These are phyloP conservation scores for Lactarius hatsudake DNA, from an alignment of 768 basidiomycete genomes.

Conservation along the genomic window DNA sequence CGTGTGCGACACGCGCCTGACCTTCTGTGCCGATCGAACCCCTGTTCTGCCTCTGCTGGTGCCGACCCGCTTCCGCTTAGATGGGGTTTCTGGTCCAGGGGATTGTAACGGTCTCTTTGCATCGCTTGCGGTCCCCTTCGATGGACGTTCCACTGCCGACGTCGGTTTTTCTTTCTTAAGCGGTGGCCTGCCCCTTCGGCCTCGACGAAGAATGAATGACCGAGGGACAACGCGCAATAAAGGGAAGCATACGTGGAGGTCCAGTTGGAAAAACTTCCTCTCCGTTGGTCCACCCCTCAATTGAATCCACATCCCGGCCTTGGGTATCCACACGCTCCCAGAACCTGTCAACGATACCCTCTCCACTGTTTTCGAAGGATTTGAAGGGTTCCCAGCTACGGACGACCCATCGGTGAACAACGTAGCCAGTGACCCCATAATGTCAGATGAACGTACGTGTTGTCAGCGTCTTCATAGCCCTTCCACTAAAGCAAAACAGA, in stretches of 20 bases:
- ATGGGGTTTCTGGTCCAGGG: neutral
- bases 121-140: neutral
- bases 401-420: conserved; percentile 9
- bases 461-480: conserved; percentile 22
- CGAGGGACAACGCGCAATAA: neutral
- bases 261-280: conserved; percentile 25
- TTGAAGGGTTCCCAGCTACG: conserved; percentile 26
- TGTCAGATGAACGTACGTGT: conserved; percentile 21
- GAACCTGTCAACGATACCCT: conserved; percentile 17
- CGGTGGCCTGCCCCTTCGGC: conserved; percentile 5
- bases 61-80: conserved; percentile 18
- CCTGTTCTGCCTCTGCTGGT: conserved; percentile 5
- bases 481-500: conserved; percentile 23
- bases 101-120: conserved; percentile 12
- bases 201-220: conserved; percentile 4
- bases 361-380: conserved; percentile 24
- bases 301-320: conserved; percentile 18
- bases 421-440: neutral
- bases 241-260: conserved; percentile 18
- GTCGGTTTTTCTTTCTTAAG: conserved; percentile 5
- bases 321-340: conserved; percentile 26
- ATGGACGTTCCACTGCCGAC: neutral
- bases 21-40: neutral
- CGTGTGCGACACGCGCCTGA: neutral
- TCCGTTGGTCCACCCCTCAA: conserved; percentile 23